Conservation (phyloP, 495 filamentous ascomycete species). For the Clohesyomyces aquaticus region DNA sequence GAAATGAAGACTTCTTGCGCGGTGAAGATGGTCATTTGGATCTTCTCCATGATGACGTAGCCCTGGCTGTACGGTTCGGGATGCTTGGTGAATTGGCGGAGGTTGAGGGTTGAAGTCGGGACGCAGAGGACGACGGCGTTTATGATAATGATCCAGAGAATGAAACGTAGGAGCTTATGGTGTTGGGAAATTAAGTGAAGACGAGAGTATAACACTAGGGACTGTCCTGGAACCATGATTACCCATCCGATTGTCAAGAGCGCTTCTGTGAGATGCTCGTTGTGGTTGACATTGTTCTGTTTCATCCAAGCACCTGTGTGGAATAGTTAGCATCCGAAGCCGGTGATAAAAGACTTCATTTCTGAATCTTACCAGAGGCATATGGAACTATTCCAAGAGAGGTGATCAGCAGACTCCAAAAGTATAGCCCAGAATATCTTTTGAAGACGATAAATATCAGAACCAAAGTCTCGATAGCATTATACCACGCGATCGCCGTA, state of each 20-base stretch:
- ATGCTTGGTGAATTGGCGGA: slow-evolving; percentile 25
- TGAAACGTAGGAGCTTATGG: slow-evolving; percentile 53
- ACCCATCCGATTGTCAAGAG: slow-evolving; percentile 20
- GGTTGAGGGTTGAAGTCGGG: slow-evolving; percentile 46
- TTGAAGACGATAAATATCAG: slow-evolving; percentile 50
- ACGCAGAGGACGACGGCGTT: slow-evolving; percentile 59
- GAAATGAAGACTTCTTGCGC: slow-evolving; percentile 67
- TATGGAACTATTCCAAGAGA: slow-evolving; percentile 60
- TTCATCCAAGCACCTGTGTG: slow-evolving; percentile 10
- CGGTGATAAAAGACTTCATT: slow-evolving; percentile 52
- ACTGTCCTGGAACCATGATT: slow-evolving; percentile 50
- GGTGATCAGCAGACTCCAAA: slow-evolving; percentile 49
- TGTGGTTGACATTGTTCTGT: slow-evolving; percentile 4
- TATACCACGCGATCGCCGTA: slow-evolving; percentile 50
- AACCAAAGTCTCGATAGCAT: slow-evolving; percentile 48
- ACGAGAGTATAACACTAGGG: slow-evolving; percentile 67
- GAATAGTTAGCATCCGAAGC: slow-evolving; percentile 22
- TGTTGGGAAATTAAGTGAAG: slow-evolving; percentile 62
- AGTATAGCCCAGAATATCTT: slow-evolving; percentile 48
- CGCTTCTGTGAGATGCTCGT: slow-evolving; percentile 3
- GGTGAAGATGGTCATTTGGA: slow-evolving; percentile 65
- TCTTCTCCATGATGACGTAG: slow-evolving; percentile 64
- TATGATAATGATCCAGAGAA: slow-evolving; percentile 62
- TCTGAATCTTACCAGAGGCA: slow-evolving; percentile 62
- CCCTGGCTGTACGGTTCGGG: slow-evolving; percentile 40